Evolutionary conservation across 441 rosid genomes (phyloP).

Genomic region (Erysimum cheiri): DNA sequence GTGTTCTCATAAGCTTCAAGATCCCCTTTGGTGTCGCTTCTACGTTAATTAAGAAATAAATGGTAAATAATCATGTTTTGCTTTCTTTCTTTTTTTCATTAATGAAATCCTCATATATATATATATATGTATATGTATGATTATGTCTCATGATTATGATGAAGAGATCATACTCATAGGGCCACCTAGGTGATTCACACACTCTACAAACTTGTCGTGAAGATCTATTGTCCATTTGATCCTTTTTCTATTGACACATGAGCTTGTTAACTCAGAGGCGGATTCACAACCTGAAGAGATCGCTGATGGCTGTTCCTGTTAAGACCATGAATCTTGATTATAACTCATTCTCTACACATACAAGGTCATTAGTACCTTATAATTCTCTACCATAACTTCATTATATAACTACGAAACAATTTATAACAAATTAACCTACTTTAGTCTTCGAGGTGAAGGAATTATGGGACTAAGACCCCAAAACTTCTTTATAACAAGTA

Average conservation of each 20-base stretch:
- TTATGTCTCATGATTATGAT: no score
- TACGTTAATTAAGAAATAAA: constrained; percentile 4
- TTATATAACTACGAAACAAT: neutral
- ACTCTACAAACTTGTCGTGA: constrained; percentile 50
- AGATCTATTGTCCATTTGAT: constrained; percentile 32
- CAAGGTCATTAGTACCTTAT: neutral
- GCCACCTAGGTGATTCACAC: constrained; percentile 76
- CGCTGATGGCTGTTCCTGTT: constrained; percentile 20
- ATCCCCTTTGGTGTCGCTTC: constrained; percentile 85
- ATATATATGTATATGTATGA: no score
- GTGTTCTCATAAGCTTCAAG: constrained; percentile 71
- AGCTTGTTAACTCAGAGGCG: constrained; percentile 17
- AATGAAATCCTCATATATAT: neutral
- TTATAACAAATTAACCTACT: neutral
- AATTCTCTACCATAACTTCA: neutral
- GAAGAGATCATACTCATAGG: constrained; percentile 63
- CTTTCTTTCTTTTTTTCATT: neutral
- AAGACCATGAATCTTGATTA: constrained; percentile 11
- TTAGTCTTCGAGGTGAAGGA: neutral
- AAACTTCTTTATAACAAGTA: neutral
- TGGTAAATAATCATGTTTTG: neutral
- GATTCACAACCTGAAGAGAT: constrained; percentile 13
- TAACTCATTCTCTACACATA: neutral
- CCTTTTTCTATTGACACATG: constrained; percentile 19
- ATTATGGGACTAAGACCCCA: neutral